phyloP scores from a whole-genome alignment of 331 rosid species.

The Phaseolus coccineus region DNA sequence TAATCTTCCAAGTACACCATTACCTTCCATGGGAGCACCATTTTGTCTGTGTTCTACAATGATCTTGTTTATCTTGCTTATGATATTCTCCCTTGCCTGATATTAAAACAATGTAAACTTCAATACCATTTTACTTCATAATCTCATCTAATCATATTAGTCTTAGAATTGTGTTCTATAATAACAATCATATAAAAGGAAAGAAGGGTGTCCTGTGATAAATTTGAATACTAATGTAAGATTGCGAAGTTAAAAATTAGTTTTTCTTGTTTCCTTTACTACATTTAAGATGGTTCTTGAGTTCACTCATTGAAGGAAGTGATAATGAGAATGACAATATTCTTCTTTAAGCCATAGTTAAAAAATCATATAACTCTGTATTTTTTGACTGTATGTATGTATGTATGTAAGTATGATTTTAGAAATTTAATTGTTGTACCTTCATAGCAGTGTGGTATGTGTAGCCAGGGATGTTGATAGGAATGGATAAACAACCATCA shows the following conservation, averaged over 20 bases:
- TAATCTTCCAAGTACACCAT: slow-evolving; percentile 76
- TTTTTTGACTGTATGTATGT: neutral
- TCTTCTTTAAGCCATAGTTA: neutral
- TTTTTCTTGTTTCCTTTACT: slow-evolving; percentile 17
- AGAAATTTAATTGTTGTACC: slow-evolving; percentile 49
- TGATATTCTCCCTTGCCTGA: slow-evolving; percentile 88
- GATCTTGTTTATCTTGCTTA: slow-evolving; percentile 70
- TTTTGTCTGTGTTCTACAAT: slow-evolving; percentile 60
- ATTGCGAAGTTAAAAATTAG: neutral
- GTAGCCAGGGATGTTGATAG: slow-evolving; percentile 69
- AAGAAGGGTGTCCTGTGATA: neutral
- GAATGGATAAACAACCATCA: slow-evolving; percentile 89
- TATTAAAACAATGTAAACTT: slow-evolving; percentile 34
- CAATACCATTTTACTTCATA: slow-evolving; percentile 11
- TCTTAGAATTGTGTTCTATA: neutral
- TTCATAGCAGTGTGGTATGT: slow-evolving; percentile 89
- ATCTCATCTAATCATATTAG: neutral
- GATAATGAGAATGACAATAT: slow-evolving; percentile 9
- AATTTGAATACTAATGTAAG: neutral
- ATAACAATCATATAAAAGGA: neutral
- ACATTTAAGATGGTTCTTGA: neutral
- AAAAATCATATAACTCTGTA: neutral
- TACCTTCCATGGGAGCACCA: slow-evolving; percentile 45
- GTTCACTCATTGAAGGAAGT: neutral
- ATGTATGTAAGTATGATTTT: neutral